A percentile compares a stretch with the other conserved stretches of the same genome.
These are phyloP conservation scores for Diaporthe sp. DNA, from an alignment of 2,329 filamentous ascomycete species.

Conservation along the genomic window DNA sequence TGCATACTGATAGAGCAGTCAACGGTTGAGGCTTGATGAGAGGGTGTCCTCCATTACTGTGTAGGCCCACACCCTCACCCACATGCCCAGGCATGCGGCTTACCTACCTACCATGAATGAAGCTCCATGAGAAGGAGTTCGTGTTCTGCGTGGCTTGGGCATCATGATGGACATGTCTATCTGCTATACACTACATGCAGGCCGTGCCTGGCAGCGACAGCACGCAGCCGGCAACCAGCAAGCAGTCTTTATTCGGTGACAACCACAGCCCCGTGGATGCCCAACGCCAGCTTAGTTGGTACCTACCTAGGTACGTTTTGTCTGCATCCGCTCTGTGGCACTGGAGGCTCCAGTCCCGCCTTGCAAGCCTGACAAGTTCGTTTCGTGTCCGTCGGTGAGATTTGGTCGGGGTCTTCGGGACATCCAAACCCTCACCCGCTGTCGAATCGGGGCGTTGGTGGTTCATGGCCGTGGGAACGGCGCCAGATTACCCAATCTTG, in stretches of 20 bases:
- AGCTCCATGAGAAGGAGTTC: not conserved
- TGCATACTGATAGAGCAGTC: not conserved
- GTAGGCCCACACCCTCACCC: not conserved
- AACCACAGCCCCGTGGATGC: constrained; percentile 19
- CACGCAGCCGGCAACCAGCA: not conserved
- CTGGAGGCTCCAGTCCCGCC: constrained; percentile 1
- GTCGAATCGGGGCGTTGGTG: constrained; percentile 7
- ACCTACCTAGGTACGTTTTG: not conserved
- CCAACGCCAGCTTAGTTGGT: constrained; percentile 1
- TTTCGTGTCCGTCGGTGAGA: constrained; percentile 6
- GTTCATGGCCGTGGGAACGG: constrained; percentile 13
- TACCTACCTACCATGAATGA: not conserved
- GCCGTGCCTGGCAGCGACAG: not conserved
- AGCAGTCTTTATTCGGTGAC: not conserved
- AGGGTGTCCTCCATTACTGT: not conserved
- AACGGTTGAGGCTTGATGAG: not conserved
- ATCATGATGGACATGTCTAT: not conserved
- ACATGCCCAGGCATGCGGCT: not conserved
- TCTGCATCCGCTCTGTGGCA: not conserved
- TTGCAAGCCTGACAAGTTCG: not conserved
- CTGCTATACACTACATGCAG: not conserved
- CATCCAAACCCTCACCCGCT: constrained; percentile 9
- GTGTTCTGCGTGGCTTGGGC: not conserved
- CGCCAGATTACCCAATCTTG: constrained; percentile 32
- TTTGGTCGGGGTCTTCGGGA: constrained; percentile 15